Percentiles rank a stretch among this genome's conserved stretches.
Conservation (phyloP, 2,329 filamentous ascomycete genomes). For the Claviceps pazoutovae region DNA sequence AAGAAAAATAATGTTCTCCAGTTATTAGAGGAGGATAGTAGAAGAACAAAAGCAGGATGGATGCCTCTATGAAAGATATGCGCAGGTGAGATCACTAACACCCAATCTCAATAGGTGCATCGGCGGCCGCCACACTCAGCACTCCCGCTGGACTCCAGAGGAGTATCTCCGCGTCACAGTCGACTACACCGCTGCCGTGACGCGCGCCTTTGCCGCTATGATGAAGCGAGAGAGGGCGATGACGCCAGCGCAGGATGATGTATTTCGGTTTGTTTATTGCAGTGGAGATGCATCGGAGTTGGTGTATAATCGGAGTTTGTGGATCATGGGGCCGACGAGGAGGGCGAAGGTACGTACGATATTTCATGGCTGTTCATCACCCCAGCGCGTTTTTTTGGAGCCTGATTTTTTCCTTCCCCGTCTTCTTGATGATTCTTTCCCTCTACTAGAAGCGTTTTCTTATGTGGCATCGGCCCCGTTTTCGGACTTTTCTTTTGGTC, state of each 20-base stretch:
- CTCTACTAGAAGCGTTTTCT: no score
- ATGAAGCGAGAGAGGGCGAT: background rate
- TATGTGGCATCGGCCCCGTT: background rate
- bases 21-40: background rate
- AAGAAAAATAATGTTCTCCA: background rate
- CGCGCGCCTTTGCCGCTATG: background rate
- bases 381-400: background rate
- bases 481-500: background rate
- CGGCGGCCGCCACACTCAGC: conserved; percentile 1
- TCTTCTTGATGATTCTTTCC: background rate
- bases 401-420: background rate
- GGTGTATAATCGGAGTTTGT: conserved; percentile 3
- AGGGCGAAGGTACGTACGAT: background rate
- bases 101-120: background rate
- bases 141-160: background rate
- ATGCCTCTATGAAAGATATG: background rate
- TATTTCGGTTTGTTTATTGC: background rate
- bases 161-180: conserved; percentile 2
- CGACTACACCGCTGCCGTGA: background rate
- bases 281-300: conserved; percentile 1
- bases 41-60: background rate
- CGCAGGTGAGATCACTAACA: background rate
- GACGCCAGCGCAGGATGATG: background rate
- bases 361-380: no score
- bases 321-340: conserved; percentile 4